Base-by-base conservation (phyloP, 345 rosid species). In the Camelina hispida region DNA sequence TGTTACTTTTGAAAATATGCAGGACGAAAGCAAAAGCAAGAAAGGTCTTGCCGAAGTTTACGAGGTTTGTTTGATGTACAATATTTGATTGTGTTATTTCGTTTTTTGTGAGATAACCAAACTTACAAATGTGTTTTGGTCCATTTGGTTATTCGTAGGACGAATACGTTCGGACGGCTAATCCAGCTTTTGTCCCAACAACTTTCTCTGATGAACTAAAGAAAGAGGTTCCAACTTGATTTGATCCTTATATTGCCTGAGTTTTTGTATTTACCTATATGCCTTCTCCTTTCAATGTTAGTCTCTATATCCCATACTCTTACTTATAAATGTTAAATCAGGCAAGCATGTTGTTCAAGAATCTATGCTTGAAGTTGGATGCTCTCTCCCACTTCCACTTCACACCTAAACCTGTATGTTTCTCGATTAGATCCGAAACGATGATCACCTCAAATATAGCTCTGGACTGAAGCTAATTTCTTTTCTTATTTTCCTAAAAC, bases 361-460 rank as follows among this genome's bases (percentile, higher is more conserved):
- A 76, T 80, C 83, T 95, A 18, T 89, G 96, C 76, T 78, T 92
- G 85, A 90, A 95, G 87, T 80, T 95, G 93, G 99, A 95, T 82
- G 91, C 99, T 32, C 97, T 92, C 64, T 88, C 98, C 68, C 99
- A 92, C 82, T 95, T 92, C 87, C 96, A 92, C 72, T 95, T 92
- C 80, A 87, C 97, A 69, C 97, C 98, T 67, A 95, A 95, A 77
- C 98, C 98, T 59, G 98, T 95, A 92, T 79, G 88, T 78, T 66
- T 78, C 65, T 71, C 44, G 40, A 34, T 76, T 46, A 58, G 37
- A 28, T 72, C 65, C 43, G 17, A 51, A n/a, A 59, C 66, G 43
- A 44, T 66, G 52, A 69, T 66, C 9, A 54, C 66, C 75, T 44
- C 47, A 57, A 2, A 50, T 22, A 22, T 75, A 40, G 43, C 51